Percentiles rank a stretch among this genome's conserved stretches.
Evolutionary conservation across 345 rosid genomes (phyloP).

Genomic region (Nephelium lappaceum): DNA sequence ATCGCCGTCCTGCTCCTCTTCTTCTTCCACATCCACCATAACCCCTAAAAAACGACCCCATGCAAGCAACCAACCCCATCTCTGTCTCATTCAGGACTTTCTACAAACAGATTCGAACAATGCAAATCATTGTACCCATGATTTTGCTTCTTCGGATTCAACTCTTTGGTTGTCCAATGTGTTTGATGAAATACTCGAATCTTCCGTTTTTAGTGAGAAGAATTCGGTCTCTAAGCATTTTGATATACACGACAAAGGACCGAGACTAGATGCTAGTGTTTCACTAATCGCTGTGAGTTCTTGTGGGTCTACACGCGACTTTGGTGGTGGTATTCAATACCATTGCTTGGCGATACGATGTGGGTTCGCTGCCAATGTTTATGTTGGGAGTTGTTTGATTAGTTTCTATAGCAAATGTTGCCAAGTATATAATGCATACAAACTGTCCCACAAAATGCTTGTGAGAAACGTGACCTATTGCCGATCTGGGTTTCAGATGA

Average conservation of each 20-base stretch:
- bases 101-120: constrained; percentile 34
- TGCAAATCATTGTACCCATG: constrained; percentile 12
- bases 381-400: constrained; percentile 71
- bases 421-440: constrained; percentile 39
- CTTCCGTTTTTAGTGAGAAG: constrained; percentile 20
- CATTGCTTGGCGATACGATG: constrained; percentile 58
- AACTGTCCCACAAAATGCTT: too few relatives aligned
- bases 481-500: too few relatives aligned
- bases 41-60: constrained; percentile 30
- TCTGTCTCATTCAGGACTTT: constrained; percentile 58
- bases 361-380: constrained; percentile 62
- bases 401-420: constrained; percentile 55
- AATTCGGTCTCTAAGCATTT: constrained; percentile 2
- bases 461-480: too few relatives aligned
- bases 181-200: constrained; percentile 36
- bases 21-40: constrained; percentile 22
- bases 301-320: constrained; percentile 49
- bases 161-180: constrained; percentile 24
- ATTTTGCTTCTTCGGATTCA: constrained; percentile 23
- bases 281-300: constrained; percentile 63
- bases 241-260: constrained; percentile 12
- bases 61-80: constrained; percentile 38
- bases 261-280: constrained; percentile 39
- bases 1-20: too few relatives aligned
- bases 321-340: constrained; percentile 54